phyloP scores from a whole-genome alignment of 2,329 filamentous ascomycete genomes.

The Nigrospora osmanthi region DNA sequence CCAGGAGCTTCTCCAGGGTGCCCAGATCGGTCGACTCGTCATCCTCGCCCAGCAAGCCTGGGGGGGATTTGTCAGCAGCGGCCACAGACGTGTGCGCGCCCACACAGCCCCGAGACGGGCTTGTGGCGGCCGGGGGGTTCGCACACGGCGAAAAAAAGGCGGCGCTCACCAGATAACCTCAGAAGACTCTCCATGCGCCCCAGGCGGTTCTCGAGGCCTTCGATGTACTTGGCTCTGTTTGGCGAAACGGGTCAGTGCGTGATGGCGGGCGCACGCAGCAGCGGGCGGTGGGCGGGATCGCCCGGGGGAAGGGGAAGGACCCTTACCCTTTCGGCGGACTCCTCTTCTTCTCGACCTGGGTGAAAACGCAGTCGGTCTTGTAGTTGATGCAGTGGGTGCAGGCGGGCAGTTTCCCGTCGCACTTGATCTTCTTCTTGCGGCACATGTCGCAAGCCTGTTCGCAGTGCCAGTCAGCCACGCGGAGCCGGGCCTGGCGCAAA shows the following conservation, averaged over 20 bases:
- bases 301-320: constrained; percentile 1
- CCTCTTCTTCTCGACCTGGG: constrained; percentile 97
- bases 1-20: constrained; percentile 71
- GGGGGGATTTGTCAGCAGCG: constrained; percentile 14
- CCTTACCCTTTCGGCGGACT: constrained; percentile 90
- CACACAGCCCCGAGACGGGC: neutral
- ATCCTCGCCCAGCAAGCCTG: constrained; percentile 73
- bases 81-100: neutral
- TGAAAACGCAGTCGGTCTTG: constrained; percentile 96
- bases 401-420: constrained; percentile 88
- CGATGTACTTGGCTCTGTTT: constrained; percentile 87
- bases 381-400: constrained; percentile 97
- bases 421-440: constrained; percentile 95
- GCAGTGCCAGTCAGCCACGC: constrained; percentile 10
- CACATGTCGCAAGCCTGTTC: constrained; percentile 91
- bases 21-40: constrained; percentile 84
- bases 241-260: constrained; percentile 4
- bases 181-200: constrained; percentile 93
- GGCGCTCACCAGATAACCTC: constrained; percentile 61
- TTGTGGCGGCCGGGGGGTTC: neutral
- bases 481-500: neutral
- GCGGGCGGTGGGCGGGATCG: neutral
- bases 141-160: neutral
- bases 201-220: constrained; percentile 88
- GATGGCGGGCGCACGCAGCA: neutral